phyloP scores from a whole-genome alignment of 2,329 filamentous ascomycete species.

The Zymoseptoria brevis region DNA sequence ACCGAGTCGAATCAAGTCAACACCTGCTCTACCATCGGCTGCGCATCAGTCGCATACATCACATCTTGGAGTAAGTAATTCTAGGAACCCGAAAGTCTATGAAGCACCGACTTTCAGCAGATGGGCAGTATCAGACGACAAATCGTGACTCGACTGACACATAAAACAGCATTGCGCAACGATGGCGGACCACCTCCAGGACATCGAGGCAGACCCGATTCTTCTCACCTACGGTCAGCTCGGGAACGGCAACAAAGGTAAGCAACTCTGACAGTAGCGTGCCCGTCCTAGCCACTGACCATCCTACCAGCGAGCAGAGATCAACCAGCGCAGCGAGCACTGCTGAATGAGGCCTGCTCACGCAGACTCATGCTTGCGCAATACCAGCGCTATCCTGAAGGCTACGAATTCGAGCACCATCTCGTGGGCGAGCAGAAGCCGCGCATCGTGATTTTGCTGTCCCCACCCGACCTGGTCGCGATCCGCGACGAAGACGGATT shows the following conservation, averaged over 20 bases:
- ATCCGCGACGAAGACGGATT: conserved; percentile 1
- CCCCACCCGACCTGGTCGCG: conserved; percentile 7
- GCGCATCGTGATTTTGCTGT: conserved; percentile 2
- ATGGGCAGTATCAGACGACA: neutral
- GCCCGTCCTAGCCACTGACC: neutral
- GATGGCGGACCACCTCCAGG: neutral
- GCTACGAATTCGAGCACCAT: conserved; percentile 2
- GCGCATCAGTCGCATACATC: neutral
- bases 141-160: neutral
- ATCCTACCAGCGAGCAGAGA: neutral
- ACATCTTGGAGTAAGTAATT: neutral
- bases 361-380: neutral
- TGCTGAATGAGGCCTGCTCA: neutral
- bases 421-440: neutral
- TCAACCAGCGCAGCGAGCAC: neutral
- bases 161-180: neutral
- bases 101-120: neutral
- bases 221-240: neutral
- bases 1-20: neutral
- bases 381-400: conserved; percentile 3
- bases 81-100: neutral
- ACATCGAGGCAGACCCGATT: neutral
- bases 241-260: neutral
- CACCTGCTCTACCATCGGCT: neutral
- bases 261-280: neutral